Base-by-base conservation (phyloP, 768 basidiomycete species). In the Calocera cornea region DNA sequence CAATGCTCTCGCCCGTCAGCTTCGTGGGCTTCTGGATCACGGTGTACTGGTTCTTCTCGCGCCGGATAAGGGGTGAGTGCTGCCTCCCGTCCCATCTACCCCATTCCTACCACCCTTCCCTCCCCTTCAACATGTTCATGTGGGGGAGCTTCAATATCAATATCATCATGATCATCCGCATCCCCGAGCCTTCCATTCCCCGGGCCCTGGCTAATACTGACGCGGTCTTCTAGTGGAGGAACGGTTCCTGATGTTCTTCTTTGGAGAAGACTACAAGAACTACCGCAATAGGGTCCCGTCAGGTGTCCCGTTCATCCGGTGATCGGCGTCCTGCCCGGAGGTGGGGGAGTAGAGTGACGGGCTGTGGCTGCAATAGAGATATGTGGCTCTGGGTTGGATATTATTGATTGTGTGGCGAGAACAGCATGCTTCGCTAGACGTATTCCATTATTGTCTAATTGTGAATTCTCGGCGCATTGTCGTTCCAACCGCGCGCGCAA, bases 21-120 rank as follows among this genome's bases (percentile, higher is more conserved):
- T 86, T 90, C 70, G 49, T 86, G 1, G 75, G 84, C 1, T 98
- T 89, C 73, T 72, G 81, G 1, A 69, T 83, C 40, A 76, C 94
- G 1, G 79, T 98, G 3, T 94, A 90, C 85, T 80, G 83, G 63
- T 99, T 98, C 80, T 99, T 99, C 77, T 84, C 86, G 67, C 75
- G 80, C 68, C 83, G 97, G 11, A 95, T 88, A 33, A 78, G 81
- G 79, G 83, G 95, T 95, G 66, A 73, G 88, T 79, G 10, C n/a
- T 2, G 27, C 31, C 66, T 36, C 38, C 31, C 36, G n/a, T 34
- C 41, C 44, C 19, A 47, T 41, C 34, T 64, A 17, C 49, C 36
- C 36, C n/a, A 5, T 1, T 29, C 33, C 24, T 36, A n/a, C 64
- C 64, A 17, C 8, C 12, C 19, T 44, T 38, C 31, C 44, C 11